Base-by-base conservation (phyloP, 176 grass and related monocot species). In the Hsuehochloa calcarea region DNA sequence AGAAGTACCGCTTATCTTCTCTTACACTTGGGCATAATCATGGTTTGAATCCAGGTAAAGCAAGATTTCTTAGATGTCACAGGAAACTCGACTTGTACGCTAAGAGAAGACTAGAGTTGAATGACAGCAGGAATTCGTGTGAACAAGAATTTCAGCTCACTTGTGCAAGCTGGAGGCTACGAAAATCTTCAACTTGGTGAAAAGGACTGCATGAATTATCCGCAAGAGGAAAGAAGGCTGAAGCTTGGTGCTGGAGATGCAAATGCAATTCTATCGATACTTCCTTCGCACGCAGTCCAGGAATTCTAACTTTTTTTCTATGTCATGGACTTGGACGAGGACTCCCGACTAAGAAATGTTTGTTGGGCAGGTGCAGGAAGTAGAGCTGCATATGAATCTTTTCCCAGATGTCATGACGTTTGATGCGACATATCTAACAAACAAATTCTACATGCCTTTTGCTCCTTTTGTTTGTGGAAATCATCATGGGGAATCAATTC, bases 21-120 rank as follows among this genome's bases (percentile, higher is more conserved):
- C 50, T 40, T 75, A 75, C 46, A 55, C 73, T 75, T 34, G 51
- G 39, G 73, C 51, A 75, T 51, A 75, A 75, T 75, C 73, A 75
- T 22, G 50, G 54, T 58, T 4, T 58, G 5, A 8, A 19, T 39
- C 73, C 51, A 75, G 56, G 10, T 3, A 31, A 23, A 55, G 56
- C 52, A 58, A 65, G 20, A 19, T 22, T 58, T 38, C 6, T 58
- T 37, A 40, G 39, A 37, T 58, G 10, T 58, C 51, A 58, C 52
- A 75, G n/a, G 31, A 75, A 58, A 14, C 31, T 31, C 56, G 49
- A 37, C 4, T 38, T 6, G 5, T 29, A 19, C 40, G 51, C 31
- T 39, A 40, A 40, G 39, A 40, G 0, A 75, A 75, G 50, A 58
- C 51, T 3, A 15, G 3, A 1, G 8, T 39, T 51, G 38, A n/a